phyloP scores from a whole-genome alignment of 164 flowering plant genomes.

The Buxus sempervirens region DNA sequence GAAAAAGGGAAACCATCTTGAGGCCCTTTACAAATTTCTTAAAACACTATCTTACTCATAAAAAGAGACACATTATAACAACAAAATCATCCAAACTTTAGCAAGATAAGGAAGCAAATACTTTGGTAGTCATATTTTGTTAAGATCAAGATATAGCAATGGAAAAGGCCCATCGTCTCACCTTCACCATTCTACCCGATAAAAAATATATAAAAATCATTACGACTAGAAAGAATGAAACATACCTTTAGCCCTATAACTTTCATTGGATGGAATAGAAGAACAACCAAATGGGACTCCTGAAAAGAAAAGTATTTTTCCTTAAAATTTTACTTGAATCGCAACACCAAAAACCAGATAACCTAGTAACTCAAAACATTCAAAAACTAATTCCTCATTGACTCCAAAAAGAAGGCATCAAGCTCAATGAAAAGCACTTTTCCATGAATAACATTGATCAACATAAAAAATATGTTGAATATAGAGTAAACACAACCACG shows the following conservation, averaged over 20 bases:
- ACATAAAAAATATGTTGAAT: background rate
- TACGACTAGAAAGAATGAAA: too few species aligned
- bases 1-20: too few species aligned
- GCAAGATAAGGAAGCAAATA: background rate
- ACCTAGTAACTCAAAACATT: slow-evolving; percentile 6
- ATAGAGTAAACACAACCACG: background rate
- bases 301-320: slow-evolving; percentile 51
- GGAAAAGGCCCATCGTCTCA: background rate
- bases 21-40: too few species aligned
- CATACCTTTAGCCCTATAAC: slow-evolving; percentile 81
- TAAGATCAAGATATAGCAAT: background rate
- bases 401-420: slow-evolving; percentile 8
- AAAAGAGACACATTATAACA: background rate
- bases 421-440: slow-evolving; percentile 1
- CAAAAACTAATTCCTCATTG: background rate
- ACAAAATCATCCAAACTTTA: background rate
- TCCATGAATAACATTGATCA: background rate
- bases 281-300: slow-evolving; percentile 73
- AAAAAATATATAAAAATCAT: too few species aligned
- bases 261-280: slow-evolving; percentile 56
- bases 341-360: slow-evolving; percentile 17
- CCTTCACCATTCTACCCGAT: background rate
- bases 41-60: slow-evolving; percentile 10
- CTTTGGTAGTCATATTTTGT: background rate
- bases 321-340: slow-evolving; percentile 29